A percentile compares a stretch with the other conserved stretches of the same genome.
These are phyloP conservation scores for Trametes villosa DNA, from an alignment of 768 basidiomycete species.

Conservation along the genomic window DNA sequence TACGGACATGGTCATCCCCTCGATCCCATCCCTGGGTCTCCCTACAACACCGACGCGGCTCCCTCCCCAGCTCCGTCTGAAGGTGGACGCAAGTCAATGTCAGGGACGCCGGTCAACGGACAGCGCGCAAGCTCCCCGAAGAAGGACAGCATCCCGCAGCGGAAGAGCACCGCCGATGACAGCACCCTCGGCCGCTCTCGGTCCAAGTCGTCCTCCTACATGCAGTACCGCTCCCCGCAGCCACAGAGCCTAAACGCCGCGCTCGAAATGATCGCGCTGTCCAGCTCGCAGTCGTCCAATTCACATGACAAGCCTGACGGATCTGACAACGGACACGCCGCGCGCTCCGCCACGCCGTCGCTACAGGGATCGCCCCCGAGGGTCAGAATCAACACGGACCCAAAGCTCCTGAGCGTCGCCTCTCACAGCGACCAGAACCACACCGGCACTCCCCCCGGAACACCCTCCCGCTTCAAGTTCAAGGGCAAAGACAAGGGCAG, in stretches of 20 bases:
- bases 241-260: constrained; percentile 78
- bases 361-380: constrained; percentile 17
- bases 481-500: constrained; percentile 18
- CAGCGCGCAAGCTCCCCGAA: constrained; percentile 18
- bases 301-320: constrained; percentile 5
- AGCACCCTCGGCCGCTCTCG: constrained; percentile 39
- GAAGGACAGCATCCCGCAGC: constrained; percentile 37
- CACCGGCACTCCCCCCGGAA: constrained; percentile 18
- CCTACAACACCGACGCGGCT: constrained; percentile 65
- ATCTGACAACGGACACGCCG: constrained; percentile 19
- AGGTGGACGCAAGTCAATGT: constrained; percentile 45
- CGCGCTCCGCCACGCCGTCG: constrained; percentile 16
- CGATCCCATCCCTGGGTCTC: constrained; percentile 53
- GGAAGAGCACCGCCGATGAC: constrained; percentile 21
- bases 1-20: constrained; percentile 36
- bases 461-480: constrained; percentile 20
- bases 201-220: constrained; percentile 59
- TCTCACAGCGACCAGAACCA: constrained; percentile 8
- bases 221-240: constrained; percentile 56
- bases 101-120: constrained; percentile 39
- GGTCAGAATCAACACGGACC: constrained; percentile 26
- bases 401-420: constrained; percentile 12
- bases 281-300: constrained; percentile 22
- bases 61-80: constrained; percentile 46
- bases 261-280: constrained; percentile 60